Evolutionary conservation across 78 protist genomes (phyloP).

Genomic region (Dictyostelium firmibasis): DNA sequence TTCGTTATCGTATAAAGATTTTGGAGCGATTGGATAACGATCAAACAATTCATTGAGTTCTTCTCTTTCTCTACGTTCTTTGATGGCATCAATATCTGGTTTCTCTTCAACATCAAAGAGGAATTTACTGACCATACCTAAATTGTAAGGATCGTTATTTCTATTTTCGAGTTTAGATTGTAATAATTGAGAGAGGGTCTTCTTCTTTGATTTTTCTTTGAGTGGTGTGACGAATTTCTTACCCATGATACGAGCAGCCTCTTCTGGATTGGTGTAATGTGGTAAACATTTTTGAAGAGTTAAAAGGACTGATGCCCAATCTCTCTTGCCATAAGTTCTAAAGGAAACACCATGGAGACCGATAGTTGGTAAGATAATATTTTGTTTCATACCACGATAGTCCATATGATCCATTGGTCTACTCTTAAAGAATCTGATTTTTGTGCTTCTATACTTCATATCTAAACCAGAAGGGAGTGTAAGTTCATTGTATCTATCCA

Average conservation of each 20-base stretch:
- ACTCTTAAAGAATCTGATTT: slow-evolving; percentile 33
- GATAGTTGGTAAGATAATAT: neutral
- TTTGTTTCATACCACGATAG: slow-evolving; percentile 15
- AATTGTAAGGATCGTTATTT: slow-evolving; percentile 49
- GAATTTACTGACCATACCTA: slow-evolving; percentile 49
- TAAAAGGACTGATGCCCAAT: slow-evolving; percentile 9
- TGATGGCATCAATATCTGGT: neutral
- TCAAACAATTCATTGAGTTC: neutral
- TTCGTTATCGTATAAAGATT: neutral
- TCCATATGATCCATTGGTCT: neutral
- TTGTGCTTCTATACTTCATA: slow-evolving; percentile 24
- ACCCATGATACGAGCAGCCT: slow-evolving; percentile 54
- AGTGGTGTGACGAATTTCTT: slow-evolving; percentile 11
- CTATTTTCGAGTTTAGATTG: neutral
- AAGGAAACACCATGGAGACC: slow-evolving; percentile 54
- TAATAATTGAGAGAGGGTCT: slow-evolving; percentile 12
- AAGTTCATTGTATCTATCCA: neutral
- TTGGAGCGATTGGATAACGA: slow-evolving; percentile 5
- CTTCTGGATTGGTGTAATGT: slow-evolving; percentile 51
- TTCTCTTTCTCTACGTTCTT: neutral
- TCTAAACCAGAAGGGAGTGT: slow-evolving; percentile 67
- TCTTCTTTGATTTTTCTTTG: neutral
- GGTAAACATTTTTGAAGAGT: slow-evolving; percentile 23
- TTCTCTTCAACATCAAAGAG: slow-evolving; percentile 42
- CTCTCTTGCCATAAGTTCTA: slow-evolving; percentile 49